Percentiles rank a stretch among this genome's conserved stretches.
Evolutionary conservation across 2,329 filamentous ascomycete genomes (phyloP).

Genomic region (Xylaria sp.): DNA sequence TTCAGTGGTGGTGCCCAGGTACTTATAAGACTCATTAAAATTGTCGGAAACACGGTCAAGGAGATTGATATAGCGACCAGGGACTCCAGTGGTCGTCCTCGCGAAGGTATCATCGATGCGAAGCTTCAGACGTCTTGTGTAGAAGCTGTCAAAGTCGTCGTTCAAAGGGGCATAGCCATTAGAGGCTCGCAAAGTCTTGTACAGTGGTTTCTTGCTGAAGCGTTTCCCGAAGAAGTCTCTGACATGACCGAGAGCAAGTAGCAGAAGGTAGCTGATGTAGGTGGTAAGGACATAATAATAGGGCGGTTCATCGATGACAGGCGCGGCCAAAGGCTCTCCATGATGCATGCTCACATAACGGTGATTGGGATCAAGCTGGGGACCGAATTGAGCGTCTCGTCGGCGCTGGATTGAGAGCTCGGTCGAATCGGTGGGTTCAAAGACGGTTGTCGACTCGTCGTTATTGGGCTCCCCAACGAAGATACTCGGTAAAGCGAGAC

Average conservation of each 20-base stretch:
- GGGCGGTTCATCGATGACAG: constrained; percentile 92
- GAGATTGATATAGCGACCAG: constrained; percentile 91
- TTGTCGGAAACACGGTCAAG: constrained; percentile 91
- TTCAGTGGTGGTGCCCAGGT: constrained; percentile 90
- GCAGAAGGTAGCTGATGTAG: constrained; percentile 96
- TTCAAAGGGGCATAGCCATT: constrained; percentile 96
- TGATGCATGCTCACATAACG: constrained; percentile 90
- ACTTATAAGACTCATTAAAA: constrained; percentile 89
- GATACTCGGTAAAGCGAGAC: constrained; percentile 86
- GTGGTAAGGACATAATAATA: constrained; percentile 98
- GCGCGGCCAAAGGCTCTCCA: constrained; percentile 81
- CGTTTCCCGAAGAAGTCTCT: constrained; percentile 98
- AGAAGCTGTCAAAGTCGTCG: constrained; percentile 99
- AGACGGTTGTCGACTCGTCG: constrained; percentile 81
- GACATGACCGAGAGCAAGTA: constrained; percentile 95
- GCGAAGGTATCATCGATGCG: constrained; percentile 98
- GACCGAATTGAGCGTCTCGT: constrained; percentile 91
- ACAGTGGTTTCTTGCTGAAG: constrained; percentile 84
- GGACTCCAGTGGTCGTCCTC: constrained; percentile 90
- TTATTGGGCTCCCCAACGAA: constrained; percentile 80
- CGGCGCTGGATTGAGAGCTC: constrained; percentile 80
- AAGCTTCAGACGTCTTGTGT: constrained; percentile 90
- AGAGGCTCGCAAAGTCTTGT: constrained; percentile 81
- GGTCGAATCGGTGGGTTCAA: constrained; percentile 86
- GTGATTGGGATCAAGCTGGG: constrained; percentile 81